Base-by-base conservation (phyloP, 2,329 filamentous ascomycete genomes). In the Colletotrichum magnum region DNA sequence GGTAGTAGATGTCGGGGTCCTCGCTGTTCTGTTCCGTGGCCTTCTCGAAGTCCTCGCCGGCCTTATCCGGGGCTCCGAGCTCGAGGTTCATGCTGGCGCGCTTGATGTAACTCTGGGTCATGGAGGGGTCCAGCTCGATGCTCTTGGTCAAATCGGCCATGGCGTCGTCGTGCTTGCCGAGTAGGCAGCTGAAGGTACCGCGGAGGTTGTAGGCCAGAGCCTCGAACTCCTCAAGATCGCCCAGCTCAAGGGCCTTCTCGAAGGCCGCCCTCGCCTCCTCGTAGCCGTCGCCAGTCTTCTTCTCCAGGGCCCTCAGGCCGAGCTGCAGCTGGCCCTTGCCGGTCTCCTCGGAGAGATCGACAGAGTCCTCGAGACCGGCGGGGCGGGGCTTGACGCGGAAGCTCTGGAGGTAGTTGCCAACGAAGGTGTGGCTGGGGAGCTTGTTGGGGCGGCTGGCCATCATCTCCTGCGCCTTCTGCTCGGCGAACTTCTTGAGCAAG, bases 41-140 rank as follows among this genome's bases (percentile, higher is more conserved):
- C 75, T 92, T 88, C 73, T 93, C 92, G 77, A 99, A 98, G 81
- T 98, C 95, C 69, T 91, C 88, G 69, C 94, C 92, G 50, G 96
- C 95, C 77, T 92, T 91, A n/a, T 94, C 92, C 62, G 94, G 93
- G 77, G 95, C 91, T 72, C 93, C 95, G 70, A 96, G 90, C 84
- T 99, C 96, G 47, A 99, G 87, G 80, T 97, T 94, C 92, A 99
- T 97, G 87, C 95, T 98, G 64, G 96, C 96, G 69, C 96, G 93
- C 88, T 99, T 99, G 85, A 99, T 97, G 81, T 97, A 98, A 85
- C 94, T 97, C 84, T 99, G 96, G 7, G 94, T 97, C 84, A 98
- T 87, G 9, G 89, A 86, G 15, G 94, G 93, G 77, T 98, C 92
- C 54, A 98, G 86, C 81, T 97, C 94, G 68, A 98, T 92, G 80